Conservation (phyloP, 2,329 filamentous ascomycete species). For the Dactylellina cionopaga region DNA sequence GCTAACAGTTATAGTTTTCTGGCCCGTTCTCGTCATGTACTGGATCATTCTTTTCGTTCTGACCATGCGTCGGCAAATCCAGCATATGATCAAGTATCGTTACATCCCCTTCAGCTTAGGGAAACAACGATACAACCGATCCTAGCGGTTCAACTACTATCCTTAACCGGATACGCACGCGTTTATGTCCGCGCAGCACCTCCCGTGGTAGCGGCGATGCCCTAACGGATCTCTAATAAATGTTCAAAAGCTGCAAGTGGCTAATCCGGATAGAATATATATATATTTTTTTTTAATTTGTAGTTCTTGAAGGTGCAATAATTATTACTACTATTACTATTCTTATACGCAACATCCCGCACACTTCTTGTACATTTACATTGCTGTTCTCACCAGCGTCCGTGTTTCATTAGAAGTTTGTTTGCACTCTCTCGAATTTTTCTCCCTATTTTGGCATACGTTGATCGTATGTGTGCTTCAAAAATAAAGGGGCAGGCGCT, state of each 20-base stretch:
- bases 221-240: background rate
- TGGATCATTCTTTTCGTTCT: conserved; percentile 96
- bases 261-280: no score
- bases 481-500: background rate
- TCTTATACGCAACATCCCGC: background rate
- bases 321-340: no score
- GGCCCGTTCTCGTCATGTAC: conserved; percentile 97
- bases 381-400: no score
- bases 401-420: no score
- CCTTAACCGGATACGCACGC: background rate
- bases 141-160: conserved; percentile 25
- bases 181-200: background rate
- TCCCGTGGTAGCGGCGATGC: background rate
- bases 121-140: conserved; percentile 77
- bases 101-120: conserved; percentile 94
- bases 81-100: conserved; percentile 99
- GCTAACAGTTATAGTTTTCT: conserved; percentile 75
- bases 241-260: no score
- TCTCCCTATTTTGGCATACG: no score
- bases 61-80: conserved; percentile 99
- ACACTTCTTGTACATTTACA: conserved; percentile 31
- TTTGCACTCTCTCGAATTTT: no score
- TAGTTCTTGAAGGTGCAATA: conserved; percentile 13
- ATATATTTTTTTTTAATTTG: conserved; percentile 19
- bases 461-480: no score